These are phyloP conservation scores for Komagataella phaffii DNA, from an alignment of 805 yeast genomes.

Conservation along the genomic window DNA sequence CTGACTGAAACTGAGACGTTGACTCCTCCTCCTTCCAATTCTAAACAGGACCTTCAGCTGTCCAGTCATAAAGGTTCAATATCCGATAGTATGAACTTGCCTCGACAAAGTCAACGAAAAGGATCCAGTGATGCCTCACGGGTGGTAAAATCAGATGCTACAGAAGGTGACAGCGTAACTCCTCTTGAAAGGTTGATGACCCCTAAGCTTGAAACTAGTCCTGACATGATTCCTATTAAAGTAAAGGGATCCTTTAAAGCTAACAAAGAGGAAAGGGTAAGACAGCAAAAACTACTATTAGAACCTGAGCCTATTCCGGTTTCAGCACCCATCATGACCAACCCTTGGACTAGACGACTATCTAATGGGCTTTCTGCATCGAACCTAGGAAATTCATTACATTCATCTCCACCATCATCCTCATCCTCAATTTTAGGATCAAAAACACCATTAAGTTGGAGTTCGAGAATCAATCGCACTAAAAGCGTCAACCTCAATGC, in stretches of 20 bases:
- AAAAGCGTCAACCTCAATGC: not conserved
- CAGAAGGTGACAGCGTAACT: not conserved
- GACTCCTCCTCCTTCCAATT: not conserved
- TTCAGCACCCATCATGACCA: not conserved
- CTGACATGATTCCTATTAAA: not conserved
- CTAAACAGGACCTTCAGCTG: not conserved
- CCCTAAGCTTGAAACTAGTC: not conserved
- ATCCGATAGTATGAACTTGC: not conserved
- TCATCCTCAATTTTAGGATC: slow-evolving; percentile 4
- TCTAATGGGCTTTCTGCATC: not conserved
- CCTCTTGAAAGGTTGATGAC: not conserved
- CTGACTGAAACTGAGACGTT: not conserved
- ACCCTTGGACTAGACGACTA: not conserved
- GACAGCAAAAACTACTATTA: not conserved
- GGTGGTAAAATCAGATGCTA: not conserved
- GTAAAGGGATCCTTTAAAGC: not conserved
- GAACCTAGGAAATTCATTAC: not conserved
- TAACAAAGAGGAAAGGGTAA: not conserved
- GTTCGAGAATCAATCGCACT: not conserved
- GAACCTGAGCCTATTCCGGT: not conserved
- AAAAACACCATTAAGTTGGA: slow-evolving; percentile 1
- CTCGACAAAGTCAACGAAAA: not conserved
- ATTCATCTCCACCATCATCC: not conserved
- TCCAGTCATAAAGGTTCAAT: not conserved
- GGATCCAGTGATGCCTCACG: not conserved